Evolutionary conservation across 805 yeast species (phyloP).

Genomic region (Wickerhamomyces mucosus): DNA sequence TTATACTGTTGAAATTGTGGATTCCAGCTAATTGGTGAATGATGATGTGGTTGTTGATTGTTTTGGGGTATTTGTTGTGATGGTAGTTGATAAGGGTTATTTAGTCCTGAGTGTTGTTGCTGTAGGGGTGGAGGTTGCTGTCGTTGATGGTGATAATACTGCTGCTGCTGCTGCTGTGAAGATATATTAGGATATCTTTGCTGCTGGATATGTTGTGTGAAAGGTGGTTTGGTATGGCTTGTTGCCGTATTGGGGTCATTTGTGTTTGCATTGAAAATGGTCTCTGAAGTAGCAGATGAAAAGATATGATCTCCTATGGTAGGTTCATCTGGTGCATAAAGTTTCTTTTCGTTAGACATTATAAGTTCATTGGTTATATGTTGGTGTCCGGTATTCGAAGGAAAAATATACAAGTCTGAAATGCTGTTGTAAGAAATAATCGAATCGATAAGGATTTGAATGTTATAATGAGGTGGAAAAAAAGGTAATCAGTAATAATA

Average conservation of each 20-base stretch:
- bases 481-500: no score
- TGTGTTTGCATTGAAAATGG: slow-evolving; percentile 4
- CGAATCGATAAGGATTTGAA: no score
- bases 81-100: neutral
- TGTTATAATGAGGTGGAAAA: no score
- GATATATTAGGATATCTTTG: neutral
- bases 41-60: neutral
- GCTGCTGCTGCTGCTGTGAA: slow-evolving; percentile 4
- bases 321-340: no score
- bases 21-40: neutral
- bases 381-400: no score
- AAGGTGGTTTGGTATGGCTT: neutral
- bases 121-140: slow-evolving; percentile 2
- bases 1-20: neutral
- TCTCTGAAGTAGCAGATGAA: no score
- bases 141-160: slow-evolving; percentile 2
- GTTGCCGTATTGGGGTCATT: slow-evolving; percentile 2
- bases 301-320: no score
- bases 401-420: no score
- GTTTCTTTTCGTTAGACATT: no score
- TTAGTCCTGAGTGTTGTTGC: slow-evolving; percentile 4
- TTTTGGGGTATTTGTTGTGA: neutral
- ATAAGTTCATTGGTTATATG: no score
- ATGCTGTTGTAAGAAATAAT: no score
- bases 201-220: slow-evolving; percentile 1